Evolutionary conservation across 331 rosid genomes (phyloP).

Genomic region (Erythrophleum ivorense): DNA sequence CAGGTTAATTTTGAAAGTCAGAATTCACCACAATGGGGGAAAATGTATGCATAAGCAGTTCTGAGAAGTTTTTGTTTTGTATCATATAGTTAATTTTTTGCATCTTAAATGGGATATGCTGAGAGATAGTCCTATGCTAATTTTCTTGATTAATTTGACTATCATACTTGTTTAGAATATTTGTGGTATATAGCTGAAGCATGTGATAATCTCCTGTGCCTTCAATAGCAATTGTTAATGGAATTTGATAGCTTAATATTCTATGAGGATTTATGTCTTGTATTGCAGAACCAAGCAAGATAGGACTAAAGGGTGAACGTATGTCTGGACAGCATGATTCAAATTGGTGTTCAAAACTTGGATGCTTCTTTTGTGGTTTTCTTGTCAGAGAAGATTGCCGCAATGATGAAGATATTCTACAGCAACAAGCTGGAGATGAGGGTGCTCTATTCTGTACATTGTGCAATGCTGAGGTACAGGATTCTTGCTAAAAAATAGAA

Average conservation of each 20-base stretch:
- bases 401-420: slow-evolving; percentile 59
- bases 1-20: neutral
- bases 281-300: slow-evolving; percentile 63
- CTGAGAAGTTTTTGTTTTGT: neutral
- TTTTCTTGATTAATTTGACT: slow-evolving; percentile 25
- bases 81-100: slow-evolving; percentile 1
- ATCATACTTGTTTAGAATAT: slow-evolving; percentile 26
- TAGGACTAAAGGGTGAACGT: slow-evolving; percentile 49
- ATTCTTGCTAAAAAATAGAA: slow-evolving; percentile 20
- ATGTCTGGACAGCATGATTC: slow-evolving; percentile 44
- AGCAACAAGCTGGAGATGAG: slow-evolving; percentile 67
- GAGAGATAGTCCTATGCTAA: slow-evolving; percentile 10
- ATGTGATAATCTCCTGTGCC: slow-evolving; percentile 11
- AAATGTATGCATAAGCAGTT: neutral
- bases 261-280: slow-evolving; percentile 42
- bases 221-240: slow-evolving; percentile 26
- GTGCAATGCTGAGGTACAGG: slow-evolving; percentile 81
- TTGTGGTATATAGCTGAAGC: slow-evolving; percentile 6
- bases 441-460: slow-evolving; percentile 81
- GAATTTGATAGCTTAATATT: slow-evolving; percentile 29
- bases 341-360: slow-evolving; percentile 60
- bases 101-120: slow-evolving; percentile 28
- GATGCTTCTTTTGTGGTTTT: slow-evolving; percentile 68
- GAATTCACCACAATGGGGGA: slow-evolving; percentile 1
- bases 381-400: slow-evolving; percentile 72